Percentiles rank a stretch among this genome's conserved stretches.
phyloP scores from a whole-genome alignment of 106 monocot genomes.

The Iris macrosiphon region DNA sequence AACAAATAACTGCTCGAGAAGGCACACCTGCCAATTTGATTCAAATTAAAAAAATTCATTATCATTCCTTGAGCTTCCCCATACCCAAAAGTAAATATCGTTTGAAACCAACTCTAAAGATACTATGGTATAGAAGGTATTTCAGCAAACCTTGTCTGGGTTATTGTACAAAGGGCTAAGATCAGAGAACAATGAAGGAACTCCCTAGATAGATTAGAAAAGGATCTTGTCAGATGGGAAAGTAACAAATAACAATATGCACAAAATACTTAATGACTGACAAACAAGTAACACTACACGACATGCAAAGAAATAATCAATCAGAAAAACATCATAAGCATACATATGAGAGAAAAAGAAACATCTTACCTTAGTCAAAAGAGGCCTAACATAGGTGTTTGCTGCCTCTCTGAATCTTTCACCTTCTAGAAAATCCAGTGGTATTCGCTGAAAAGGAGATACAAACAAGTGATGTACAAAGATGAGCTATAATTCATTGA shows the following conservation, averaged over 20 bases:
- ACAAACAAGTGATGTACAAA: no score
- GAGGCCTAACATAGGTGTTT: conserved; percentile 58
- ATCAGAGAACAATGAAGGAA: conserved; percentile 82
- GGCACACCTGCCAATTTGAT: conserved; percentile 33
- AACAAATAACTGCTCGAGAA: conserved; percentile 61
- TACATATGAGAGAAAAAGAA: not conserved
- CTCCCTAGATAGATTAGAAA: conserved; percentile 33
- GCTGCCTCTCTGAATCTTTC: conserved; percentile 60
- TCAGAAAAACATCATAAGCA: not conserved
- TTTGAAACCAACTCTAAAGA: not conserved
- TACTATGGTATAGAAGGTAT: not conserved
- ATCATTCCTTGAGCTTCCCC: not conserved
- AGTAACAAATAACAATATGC: not conserved
- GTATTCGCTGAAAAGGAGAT: conserved; percentile 50
- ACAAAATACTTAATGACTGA: not conserved
- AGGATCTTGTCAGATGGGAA: no score
- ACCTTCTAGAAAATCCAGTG: conserved; percentile 77
- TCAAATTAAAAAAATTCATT: not conserved
- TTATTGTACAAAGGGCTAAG: conserved; percentile 62
- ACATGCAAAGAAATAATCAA: not conserved
- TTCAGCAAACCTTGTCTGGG: conserved; percentile 42
- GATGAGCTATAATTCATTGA: no score
- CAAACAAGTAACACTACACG: not conserved
- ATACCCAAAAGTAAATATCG: not conserved
- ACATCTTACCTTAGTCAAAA: conserved; percentile 61